Base-by-base conservation (phyloP, 108 stramenopile species). In the Cylindrotheca fusiformis region DNA sequence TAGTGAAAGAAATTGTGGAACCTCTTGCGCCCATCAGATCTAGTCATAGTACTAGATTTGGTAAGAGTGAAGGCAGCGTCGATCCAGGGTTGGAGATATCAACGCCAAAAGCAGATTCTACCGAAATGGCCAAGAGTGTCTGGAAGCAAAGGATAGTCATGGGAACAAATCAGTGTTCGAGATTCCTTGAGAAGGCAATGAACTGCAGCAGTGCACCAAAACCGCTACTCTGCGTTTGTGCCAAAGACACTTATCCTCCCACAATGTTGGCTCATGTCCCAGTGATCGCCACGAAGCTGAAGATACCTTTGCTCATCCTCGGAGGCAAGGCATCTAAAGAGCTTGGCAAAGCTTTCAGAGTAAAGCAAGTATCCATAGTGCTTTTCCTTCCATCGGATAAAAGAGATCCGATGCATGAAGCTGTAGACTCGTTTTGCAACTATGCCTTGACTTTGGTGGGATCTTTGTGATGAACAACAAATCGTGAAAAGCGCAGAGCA, bases 161-260 rank as follows among this genome's bases (percentile, higher is more conserved):
- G 45, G 87, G 87, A 30, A 82, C 79, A 27, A 90, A 90, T 72
- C 79, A 84, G 52, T 90, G 89, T 52, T 74, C 77, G 2, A 52
- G 82, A 36, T 32, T 68, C 0, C 58, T 90, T 14, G 84, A 87
- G 52, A n/a, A 26, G 12, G 18, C 8, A 25, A 62, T 68, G 4
- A 21, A 32, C 3, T 55, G 22, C 12, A 27, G 3, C 26, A 55
- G 12, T 21, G 1, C 19, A 0, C 20, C 55, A 14, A 27, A 49
- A 29, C 80, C 81, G 5, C 68, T 72, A 4, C 59, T 88, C 18
- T 50, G 81, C 3, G 65, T 89, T 1, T 51, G 83, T 57, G 65
- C 84, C 24, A 50, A 78, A 14, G 88, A 89, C 53, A 69, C 82
- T 3, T 76, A 83, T 24, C 88, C 88, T 24, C 75, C 88, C 20